A percentile compares a stretch with the other conserved stretches of the same genome.
phyloP scores from a whole-genome alignment of 2,329 filamentous ascomycete species.

The Aspergillus awamori region DNA sequence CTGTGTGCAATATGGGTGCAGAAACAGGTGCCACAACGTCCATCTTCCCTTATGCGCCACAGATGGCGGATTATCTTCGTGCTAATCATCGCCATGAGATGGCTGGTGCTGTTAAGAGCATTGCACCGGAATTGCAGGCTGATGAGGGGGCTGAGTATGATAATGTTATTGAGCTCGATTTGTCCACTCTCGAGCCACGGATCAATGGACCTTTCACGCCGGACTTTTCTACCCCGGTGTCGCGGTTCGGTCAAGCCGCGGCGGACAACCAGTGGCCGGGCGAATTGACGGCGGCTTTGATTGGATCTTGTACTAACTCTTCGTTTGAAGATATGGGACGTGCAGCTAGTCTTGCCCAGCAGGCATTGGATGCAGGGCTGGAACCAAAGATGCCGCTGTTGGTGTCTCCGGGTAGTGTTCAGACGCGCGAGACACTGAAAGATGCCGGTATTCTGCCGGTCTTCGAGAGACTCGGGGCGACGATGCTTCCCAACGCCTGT shows the following conservation, averaged over 20 bases:
- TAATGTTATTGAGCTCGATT: background rate
- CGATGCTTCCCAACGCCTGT: background rate
- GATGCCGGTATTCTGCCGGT: background rate
- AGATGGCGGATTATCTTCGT: background rate
- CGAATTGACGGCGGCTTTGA: background rate
- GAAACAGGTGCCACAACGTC: conserved; percentile 1
- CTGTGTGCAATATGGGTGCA: conserved; percentile 2
- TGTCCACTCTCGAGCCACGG: background rate
- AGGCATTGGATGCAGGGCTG: background rate
- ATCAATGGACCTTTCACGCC: background rate
- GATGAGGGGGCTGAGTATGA: background rate
- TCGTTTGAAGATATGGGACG: conserved; percentile 5
- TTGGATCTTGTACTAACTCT: conserved; percentile 1
- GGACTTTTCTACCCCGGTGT: background rate
- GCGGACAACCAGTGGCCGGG: background rate
- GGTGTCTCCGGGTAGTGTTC: background rate
- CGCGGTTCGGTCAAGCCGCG: background rate
- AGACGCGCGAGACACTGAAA: background rate
- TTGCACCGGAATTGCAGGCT: background rate
- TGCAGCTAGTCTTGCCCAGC: background rate
- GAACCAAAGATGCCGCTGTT: conserved; percentile 1
- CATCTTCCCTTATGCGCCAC: background rate
- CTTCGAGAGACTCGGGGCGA: background rate
- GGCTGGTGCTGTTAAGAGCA: background rate
- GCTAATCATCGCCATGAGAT: background rate